phyloP scores from a whole-genome alignment of 306 rosid species.

The Elaeagnus macrophylla region DNA sequence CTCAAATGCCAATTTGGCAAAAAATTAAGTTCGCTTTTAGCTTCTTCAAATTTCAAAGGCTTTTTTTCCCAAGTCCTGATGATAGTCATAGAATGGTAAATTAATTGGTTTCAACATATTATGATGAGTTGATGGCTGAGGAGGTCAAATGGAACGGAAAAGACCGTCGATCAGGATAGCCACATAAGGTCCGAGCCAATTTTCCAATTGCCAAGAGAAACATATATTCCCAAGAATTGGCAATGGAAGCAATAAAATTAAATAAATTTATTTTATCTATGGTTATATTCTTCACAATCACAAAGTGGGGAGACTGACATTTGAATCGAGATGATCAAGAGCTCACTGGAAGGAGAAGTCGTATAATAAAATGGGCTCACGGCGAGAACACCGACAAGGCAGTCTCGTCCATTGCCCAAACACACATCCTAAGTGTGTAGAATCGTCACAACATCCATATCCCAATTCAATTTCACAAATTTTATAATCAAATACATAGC shows the following conservation, averaged over 20 bases:
- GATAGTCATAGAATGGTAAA: slow-evolving; percentile 74
- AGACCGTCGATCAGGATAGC: slow-evolving; percentile 79
- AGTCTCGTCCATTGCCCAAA: slow-evolving; percentile 66
- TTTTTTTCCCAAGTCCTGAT: slow-evolving; percentile 68
- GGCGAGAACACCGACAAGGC: slow-evolving; percentile 39
- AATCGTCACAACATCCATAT: slow-evolving; percentile 54
- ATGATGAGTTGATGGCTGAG: slow-evolving; percentile 11
- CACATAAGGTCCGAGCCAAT: slow-evolving; percentile 47
- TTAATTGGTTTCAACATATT: slow-evolving; percentile 10
- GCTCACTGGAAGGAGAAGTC: slow-evolving; percentile 99
- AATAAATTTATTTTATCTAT: no score
- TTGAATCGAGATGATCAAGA: not conserved
- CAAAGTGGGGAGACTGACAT: no score
- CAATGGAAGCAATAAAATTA: slow-evolving; percentile 42
- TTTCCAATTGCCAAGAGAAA: slow-evolving; percentile 24
- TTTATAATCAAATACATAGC: no score
- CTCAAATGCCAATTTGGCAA: slow-evolving; percentile 90
- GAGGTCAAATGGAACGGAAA: slow-evolving; percentile 45
- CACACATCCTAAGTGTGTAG: slow-evolving; percentile 64
- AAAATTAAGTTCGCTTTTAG: slow-evolving; percentile 68
- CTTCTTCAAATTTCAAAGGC: slow-evolving; percentile 65
- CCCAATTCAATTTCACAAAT: not conserved
- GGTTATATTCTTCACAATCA: no score
- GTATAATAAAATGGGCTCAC: slow-evolving; percentile 56
- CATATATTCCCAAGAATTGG: slow-evolving; percentile 45